Percentiles rank a stretch among this genome's conserved stretches.
phyloP scores from a whole-genome alignment of 148 eudicot species.

The Polygonum maritimum region DNA sequence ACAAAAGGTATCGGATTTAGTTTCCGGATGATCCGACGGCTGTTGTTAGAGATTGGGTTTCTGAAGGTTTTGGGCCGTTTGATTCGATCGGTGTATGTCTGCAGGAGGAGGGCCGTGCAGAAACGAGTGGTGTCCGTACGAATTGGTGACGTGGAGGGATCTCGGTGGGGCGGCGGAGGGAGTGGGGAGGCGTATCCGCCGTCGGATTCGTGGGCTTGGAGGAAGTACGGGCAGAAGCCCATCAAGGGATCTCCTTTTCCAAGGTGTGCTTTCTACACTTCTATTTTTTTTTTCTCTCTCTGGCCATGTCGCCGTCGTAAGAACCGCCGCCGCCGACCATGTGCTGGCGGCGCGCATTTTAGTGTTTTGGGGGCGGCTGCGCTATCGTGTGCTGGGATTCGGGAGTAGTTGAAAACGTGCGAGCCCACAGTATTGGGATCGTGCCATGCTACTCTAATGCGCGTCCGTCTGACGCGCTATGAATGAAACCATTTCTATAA shows the following conservation, averaged over 20 bases:
- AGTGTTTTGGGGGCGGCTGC: not conserved
- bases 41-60: not conserved
- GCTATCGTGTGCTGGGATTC: not conserved
- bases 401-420: conserved; percentile 6
- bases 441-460: not conserved
- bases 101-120: conserved; percentile 34
- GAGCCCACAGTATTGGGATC: not conserved
- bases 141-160: conserved; percentile 39
- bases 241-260: conserved; percentile 69
- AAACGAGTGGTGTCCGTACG: conserved; percentile 40
- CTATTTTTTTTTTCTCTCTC: not conserved
- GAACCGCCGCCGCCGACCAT: not conserved
- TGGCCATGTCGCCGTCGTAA: not conserved
- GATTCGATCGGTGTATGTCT: not conserved
- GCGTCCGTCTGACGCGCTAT: not conserved
- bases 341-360: not conserved
- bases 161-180: conserved; percentile 16
- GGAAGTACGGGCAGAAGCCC: conserved; percentile 71
- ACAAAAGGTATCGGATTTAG: conserved; percentile 35
- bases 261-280: conserved; percentile 18
- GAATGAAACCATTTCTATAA: not conserved
- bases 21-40: not conserved
- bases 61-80: not conserved
- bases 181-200: conserved; percentile 57
- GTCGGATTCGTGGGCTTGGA: conserved; percentile 73